Evolutionary conservation across 108 stramenopile genomes (phyloP).

Genomic region (Conticribra weissflogii): DNA sequence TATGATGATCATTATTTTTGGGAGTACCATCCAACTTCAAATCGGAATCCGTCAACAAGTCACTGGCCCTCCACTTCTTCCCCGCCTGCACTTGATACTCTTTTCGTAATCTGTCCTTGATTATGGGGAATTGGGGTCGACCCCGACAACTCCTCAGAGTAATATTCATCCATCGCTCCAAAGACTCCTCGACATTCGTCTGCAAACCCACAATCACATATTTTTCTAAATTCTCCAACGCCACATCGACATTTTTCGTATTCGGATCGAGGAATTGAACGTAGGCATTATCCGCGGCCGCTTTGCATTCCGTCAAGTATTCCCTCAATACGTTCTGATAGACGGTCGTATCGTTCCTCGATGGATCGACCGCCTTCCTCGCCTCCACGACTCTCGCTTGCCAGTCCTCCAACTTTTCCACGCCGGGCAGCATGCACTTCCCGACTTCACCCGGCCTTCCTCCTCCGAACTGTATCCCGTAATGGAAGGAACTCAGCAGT

Average conservation of each 20-base stretch:
- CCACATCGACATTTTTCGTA: conserved; percentile 30
- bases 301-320: conserved; percentile 9
- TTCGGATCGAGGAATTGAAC: conserved; percentile 39
- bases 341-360: conserved; percentile 18
- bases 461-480: conserved; percentile 31
- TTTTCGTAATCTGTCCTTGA: conserved; percentile 1
- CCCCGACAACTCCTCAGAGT: conserved; percentile 4
- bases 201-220: conserved; percentile 41
- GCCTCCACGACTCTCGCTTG: conserved; percentile 11
- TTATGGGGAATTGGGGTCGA: conserved; percentile 3
- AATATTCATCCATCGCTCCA: conserved; percentile 21
- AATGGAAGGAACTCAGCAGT: conserved; percentile 26
- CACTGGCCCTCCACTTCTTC: neutral
- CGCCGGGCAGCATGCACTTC: conserved; percentile 19
- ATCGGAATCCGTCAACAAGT: neutral
- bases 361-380: neutral
- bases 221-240: conserved; percentile 21
- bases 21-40: neutral
- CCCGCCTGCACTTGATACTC: neutral
- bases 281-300: conserved; percentile 34
- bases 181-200: conserved; percentile 12
- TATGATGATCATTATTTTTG: neutral
- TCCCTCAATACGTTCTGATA: conserved; percentile 23
- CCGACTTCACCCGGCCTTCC: conserved; percentile 16
- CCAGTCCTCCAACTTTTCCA: conserved; percentile 8